These are phyloP conservation scores for Novymonas esmeraldas DNA, from an alignment of 208 protist species.

Conservation along the genomic window DNA sequence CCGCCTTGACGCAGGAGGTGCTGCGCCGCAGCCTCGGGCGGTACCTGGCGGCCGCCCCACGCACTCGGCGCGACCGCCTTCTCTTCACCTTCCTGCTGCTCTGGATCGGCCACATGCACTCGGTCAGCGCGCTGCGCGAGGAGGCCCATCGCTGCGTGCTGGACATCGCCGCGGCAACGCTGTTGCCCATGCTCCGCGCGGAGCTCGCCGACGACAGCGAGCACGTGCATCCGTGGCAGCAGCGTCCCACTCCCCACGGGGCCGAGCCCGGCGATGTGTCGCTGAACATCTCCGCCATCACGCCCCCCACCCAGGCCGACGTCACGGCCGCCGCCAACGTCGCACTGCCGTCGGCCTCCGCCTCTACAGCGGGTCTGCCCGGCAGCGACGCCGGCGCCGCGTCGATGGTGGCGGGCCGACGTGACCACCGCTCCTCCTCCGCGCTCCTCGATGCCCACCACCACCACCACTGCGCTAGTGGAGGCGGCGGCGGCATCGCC, in stretches of 20 bases:
- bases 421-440: neutral
- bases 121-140: slow-evolving; percentile 26
- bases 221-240: neutral
- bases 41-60: slow-evolving; percentile 55
- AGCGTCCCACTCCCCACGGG: neutral
- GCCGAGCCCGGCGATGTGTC: neutral
- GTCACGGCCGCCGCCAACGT: slow-evolving; percentile 7
- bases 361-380: neutral
- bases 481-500: neutral
- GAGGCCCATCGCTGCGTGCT: slow-evolving; percentile 42
- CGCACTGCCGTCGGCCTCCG: slow-evolving; percentile 14
- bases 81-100: slow-evolving; percentile 71
- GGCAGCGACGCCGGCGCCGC: neutral
- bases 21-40: slow-evolving; percentile 48
- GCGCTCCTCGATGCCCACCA: neutral
- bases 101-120: slow-evolving; percentile 66
- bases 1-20: slow-evolving; percentile 28
- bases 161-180: slow-evolving; percentile 28
- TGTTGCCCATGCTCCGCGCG: slow-evolving; percentile 45
- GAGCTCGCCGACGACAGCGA: slow-evolving; percentile 30
- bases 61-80: slow-evolving; percentile 65
- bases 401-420: neutral
- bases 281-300: slow-evolving; percentile 28
- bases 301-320: slow-evolving; percentile 12
- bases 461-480: neutral